Base-by-base conservation (phyloP, 208 protist species). In the Phytomonas francai region DNA sequence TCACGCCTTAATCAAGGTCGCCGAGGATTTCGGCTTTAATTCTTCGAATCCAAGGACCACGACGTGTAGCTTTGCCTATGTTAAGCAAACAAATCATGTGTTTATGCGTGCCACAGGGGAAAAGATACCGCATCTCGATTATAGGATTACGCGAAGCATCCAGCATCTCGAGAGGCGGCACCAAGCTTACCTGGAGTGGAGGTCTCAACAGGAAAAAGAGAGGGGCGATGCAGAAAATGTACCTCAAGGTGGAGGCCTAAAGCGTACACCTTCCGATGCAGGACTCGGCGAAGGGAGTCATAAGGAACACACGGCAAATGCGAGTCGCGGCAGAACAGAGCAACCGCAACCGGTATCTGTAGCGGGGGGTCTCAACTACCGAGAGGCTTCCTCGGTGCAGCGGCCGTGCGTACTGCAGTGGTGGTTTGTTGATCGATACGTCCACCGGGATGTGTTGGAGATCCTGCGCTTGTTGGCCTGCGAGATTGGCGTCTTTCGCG, bases 401-500 rank as follows among this genome's bases (percentile, higher is more conserved):
- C 28, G 7, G 30, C 61, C 61, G 30, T 34, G 9, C 9, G 45
- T 77, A 45, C 34, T 77, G 32, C 36, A 51, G 2, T 77, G 72
- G 68, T 67, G n/a, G 27, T 72, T 77, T 74, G 54, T 39, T 45
- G 67, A 77, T 68, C 72, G 65, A 27, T 57, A 27, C 30, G 9
- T 73, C 51, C 68, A 77, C 51, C 64, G 59, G 30, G 68, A 77
- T 30, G 67, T 66, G 30, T 63, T 72, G 39, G 62, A 70, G 42
- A 12, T 77, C 11, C 45, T 77, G 29, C 72, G 70, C 34, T 33
- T 77, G n/a, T 63, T 77, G 7, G 72, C 67, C 2, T 73, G 56
- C 11, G 72, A 77, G 28, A 67, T 73, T 36, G 72, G 72, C 4
- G 34, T 77, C 32, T 77, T 77, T 58, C 36, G 59, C 27, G 72